phyloP scores from a whole-genome alignment of 1,284 basidiomycete species.

The Kwoniella shivajii region DNA sequence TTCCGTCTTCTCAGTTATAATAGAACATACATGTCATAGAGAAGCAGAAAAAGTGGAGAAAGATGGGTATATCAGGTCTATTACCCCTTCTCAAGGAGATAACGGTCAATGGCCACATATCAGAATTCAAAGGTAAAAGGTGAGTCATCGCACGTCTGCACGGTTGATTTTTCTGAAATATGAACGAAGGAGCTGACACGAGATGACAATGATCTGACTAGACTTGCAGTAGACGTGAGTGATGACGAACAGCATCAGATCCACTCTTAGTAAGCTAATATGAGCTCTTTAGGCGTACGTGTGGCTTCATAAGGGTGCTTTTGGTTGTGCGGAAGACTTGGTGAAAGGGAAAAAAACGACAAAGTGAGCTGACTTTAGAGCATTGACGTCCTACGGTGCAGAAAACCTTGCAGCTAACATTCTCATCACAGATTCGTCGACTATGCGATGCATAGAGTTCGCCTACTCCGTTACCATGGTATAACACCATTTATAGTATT shows the following conservation, averaged over 20 bases:
- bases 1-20: neutral
- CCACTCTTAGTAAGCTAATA: neutral
- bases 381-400: neutral
- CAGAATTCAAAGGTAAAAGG: conserved; percentile 78
- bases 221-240: conserved; percentile 46
- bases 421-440: conserved; percentile 75
- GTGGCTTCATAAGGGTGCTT: conserved; percentile 95
- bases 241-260: neutral
- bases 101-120: conserved; percentile 73
- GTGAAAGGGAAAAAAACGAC: conserved; percentile 79
- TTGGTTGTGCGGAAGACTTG: conserved; percentile 86
- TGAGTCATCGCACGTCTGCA: conserved; percentile 23
- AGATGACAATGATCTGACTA: conserved; percentile 5
- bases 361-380: conserved; percentile 69
- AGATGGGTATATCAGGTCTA: conserved; percentile 93
- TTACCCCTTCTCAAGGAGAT: conserved; percentile 90
- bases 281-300: conserved; percentile 74
- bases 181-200: neutral
- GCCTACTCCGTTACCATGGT: conserved; percentile 79
- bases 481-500: conserved; percentile 93
- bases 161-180: neutral
- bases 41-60: neutral
- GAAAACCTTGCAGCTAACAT: conserved; percentile 15
- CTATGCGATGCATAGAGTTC: conserved; percentile 90
- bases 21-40: neutral